Evolutionary conservation across 495 filamentous ascomycete species (phyloP).

Genomic region (Annulohypoxylon maeteangense): DNA sequence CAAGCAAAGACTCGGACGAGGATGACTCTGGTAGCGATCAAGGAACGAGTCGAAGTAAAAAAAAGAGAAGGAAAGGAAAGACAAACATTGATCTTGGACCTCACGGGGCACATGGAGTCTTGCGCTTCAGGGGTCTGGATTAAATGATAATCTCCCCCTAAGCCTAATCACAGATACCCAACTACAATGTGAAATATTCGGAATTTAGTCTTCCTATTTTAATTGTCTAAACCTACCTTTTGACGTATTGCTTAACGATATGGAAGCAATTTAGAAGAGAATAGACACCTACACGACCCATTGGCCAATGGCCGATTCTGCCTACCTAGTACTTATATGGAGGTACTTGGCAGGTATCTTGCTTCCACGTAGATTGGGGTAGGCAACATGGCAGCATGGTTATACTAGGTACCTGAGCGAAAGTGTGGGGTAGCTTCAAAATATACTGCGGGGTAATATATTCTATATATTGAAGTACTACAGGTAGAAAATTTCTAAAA

Average conservation of each 20-base stretch:
- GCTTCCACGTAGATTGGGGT: background rate
- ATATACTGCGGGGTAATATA: background rate
- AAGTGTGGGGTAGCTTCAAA: background rate
- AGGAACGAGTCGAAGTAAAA: constrained; percentile 48
- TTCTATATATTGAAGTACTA: too few species aligned
- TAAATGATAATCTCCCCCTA: constrained; percentile 45
- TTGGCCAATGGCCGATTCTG: too few species aligned
- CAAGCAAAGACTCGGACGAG: constrained; percentile 55
- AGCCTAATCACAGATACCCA: constrained; percentile 36
- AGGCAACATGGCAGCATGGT: too few species aligned
- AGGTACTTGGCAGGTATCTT: too few species aligned
- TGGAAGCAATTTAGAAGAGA: background rate
- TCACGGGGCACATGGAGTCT: constrained; percentile 65
- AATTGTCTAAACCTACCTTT: background rate
- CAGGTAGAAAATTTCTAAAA: too few species aligned
- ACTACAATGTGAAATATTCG: background rate
- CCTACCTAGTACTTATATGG: background rate
- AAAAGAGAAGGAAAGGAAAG: constrained; percentile 62
- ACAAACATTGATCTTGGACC: constrained; percentile 60
- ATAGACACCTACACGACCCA: too few species aligned
- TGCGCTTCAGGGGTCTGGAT: constrained; percentile 74
- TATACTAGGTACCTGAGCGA: background rate
- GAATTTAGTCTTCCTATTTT: too few species aligned
- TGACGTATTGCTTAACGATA: background rate
- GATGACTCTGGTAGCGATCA: constrained; percentile 45